A percentile compares a stretch with the other conserved stretches of the same genome.
These are phyloP conservation scores for Penicillium sp. DNA, from an alignment of 2,329 filamentous ascomycete species.

Conservation along the genomic window DNA sequence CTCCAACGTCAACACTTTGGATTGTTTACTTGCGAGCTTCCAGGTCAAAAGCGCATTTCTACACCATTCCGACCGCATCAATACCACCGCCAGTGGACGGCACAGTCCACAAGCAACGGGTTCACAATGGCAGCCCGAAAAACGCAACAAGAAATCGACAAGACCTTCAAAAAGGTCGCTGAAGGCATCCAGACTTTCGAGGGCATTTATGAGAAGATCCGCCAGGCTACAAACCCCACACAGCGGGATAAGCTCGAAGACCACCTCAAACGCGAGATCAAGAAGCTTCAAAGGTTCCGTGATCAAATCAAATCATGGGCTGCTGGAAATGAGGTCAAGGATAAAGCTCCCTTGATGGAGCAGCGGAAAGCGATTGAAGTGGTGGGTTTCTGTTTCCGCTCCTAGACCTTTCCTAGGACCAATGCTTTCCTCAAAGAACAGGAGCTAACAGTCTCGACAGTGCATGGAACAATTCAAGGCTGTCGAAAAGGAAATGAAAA, in stretches of 20 bases:
- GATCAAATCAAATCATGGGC: slow-evolving; percentile 99
- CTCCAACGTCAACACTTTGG: not conserved
- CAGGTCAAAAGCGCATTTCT: slow-evolving; percentile 11
- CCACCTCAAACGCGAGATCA: slow-evolving; percentile 98
- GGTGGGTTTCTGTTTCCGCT: slow-evolving; percentile 50
- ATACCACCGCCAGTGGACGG: slow-evolving; percentile 22
- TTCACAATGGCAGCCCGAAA: slow-evolving; percentile 85
- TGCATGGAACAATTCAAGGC: slow-evolving; percentile 98
- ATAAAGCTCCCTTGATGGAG: slow-evolving; percentile 92
- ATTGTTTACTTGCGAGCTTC: slow-evolving; percentile 8
- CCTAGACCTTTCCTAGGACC: not conserved
- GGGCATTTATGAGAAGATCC: slow-evolving; percentile 95
- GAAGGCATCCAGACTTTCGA: slow-evolving; percentile 94
- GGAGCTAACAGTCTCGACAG: slow-evolving; percentile 34
- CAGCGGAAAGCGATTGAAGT: slow-evolving; percentile 96
- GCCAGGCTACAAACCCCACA: slow-evolving; percentile 83
- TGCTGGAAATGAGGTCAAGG: slow-evolving; percentile 97
- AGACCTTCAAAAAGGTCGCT: slow-evolving; percentile 97
- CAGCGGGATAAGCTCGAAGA: slow-evolving; percentile 99
- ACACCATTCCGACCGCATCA: slow-evolving; percentile 16
- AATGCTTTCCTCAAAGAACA: not conserved
- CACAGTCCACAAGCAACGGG: slow-evolving; percentile 25
- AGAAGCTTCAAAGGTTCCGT: slow-evolving; percentile 95
- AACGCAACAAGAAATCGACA: slow-evolving; percentile 96
- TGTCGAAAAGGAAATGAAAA: slow-evolving; percentile 99